A percentile compares a stretch with the other conserved stretches of the same genome.
Conservation (phyloP, 768 basidiomycete genomes). For the Pleurotus djamor region DNA sequence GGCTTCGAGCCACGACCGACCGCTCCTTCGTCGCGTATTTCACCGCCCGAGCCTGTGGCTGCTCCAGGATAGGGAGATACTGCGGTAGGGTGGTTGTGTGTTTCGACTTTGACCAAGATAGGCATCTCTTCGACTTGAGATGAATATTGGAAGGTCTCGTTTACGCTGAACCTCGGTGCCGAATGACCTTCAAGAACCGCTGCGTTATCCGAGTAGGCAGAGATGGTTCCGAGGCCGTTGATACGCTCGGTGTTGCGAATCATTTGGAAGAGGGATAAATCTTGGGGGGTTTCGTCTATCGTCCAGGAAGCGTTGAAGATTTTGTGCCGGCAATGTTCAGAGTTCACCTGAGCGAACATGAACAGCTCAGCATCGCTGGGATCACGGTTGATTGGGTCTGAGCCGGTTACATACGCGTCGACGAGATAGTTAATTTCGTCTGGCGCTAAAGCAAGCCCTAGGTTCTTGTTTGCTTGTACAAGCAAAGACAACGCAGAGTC, state of each 20-base stretch:
- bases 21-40: slow-evolving; percentile 97
- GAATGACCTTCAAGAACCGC: slow-evolving; percentile 84
- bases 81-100: slow-evolving; percentile 98
- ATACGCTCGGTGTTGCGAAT: slow-evolving; percentile 93
- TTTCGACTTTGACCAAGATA: slow-evolving; percentile 96
- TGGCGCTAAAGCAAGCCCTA: slow-evolving; percentile 87
- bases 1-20: slow-evolving; percentile 94
- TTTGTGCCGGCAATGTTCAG: slow-evolving; percentile 99
- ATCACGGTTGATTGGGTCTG: slow-evolving; percentile 66
- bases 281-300: slow-evolving; percentile 65
- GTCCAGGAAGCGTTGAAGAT: slow-evolving; percentile 99
- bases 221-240: slow-evolving; percentile 77
- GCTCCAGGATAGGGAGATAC: slow-evolving; percentile 99
- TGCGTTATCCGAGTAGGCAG: slow-evolving; percentile 97
- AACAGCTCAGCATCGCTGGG: slow-evolving; percentile 98
- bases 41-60: slow-evolving; percentile 96
- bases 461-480: slow-evolving; percentile 69
- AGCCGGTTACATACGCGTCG: slow-evolving; percentile 79
- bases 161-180: slow-evolving; percentile 73
- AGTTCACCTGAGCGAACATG: slow-evolving; percentile 99
- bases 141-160: slow-evolving; percentile 41
- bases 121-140: slow-evolving; percentile 70
- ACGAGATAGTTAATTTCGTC: slow-evolving; percentile 94
- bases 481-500: slow-evolving; percentile 59
- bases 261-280: slow-evolving; percentile 90